phyloP scores from a whole-genome alignment of 2,329 filamentous ascomycete species.

The Ceratocystis huliohia region DNA sequence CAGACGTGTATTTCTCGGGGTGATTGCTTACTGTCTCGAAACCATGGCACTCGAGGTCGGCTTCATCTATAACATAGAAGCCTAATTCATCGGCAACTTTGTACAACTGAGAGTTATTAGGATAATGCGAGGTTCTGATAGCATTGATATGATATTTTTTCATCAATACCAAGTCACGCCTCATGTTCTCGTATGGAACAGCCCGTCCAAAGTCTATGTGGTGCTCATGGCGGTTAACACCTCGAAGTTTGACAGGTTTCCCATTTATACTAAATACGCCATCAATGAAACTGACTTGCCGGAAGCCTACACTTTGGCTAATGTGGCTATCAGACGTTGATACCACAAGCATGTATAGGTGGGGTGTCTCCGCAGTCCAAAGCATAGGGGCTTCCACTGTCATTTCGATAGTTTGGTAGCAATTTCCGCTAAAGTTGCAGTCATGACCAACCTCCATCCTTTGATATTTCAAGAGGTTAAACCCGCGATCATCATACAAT shows the following conservation, averaged over 20 bases:
- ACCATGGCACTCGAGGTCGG: conserved; percentile 43
- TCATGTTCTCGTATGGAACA: conserved; percentile 48
- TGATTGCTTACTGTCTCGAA: conserved; percentile 36
- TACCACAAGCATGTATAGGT: conserved; percentile 38
- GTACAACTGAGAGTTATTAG: conserved; percentile 47
- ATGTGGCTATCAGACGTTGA: conserved; percentile 27
- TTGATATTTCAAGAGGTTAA: not conserved
- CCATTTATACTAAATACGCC: conserved; percentile 55
- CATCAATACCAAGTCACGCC: conserved; percentile 51
- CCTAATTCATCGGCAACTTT: conserved; percentile 51
- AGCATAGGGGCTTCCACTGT: conserved; percentile 41
- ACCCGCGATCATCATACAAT: not conserved
- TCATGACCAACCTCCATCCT: not conserved
- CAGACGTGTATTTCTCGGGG: conserved; percentile 37
- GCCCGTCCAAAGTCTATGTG: conserved; percentile 49
- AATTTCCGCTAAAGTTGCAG: conserved; percentile 25
- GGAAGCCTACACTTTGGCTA: conserved; percentile 47
- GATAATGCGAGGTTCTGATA: conserved; percentile 55
- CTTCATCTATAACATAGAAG: conserved; percentile 49
- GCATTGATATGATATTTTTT: conserved; percentile 59
- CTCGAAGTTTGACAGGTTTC: conserved; percentile 49
- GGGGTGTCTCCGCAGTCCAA: conserved; percentile 58
- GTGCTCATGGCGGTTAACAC: conserved; percentile 60
- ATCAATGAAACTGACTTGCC: conserved; percentile 46
- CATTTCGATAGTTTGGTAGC: conserved; percentile 35